Base-by-base conservation (phyloP, 2,329 filamentous ascomycete species). In the Fusarium sp. region DNA sequence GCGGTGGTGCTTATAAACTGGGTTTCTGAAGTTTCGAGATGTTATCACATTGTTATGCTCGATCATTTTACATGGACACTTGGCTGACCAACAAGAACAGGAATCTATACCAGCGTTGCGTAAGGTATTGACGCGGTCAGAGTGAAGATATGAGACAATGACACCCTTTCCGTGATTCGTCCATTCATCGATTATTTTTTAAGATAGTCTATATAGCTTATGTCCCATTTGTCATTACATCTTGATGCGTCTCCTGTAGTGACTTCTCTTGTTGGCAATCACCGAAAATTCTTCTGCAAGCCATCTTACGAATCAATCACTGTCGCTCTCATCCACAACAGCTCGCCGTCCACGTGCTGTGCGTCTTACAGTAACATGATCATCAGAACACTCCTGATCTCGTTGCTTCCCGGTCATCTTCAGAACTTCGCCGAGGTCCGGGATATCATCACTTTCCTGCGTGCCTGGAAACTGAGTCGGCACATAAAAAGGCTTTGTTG, bases 1-100 rank as follows among this genome's bases (percentile, higher is more conserved):
- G 82, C 74, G 75, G 83, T 84, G 75, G 80, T 84, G 83, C 83
- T 84, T 84, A 82, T 83, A 84, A 79, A 75, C 71, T 78, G 81
- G 83, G 83, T 84, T 84, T 84, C 83, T 84, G 83, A 84, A 71
- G 74, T 75, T 76, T 77, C 71, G 78, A 81, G 77, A 78, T 78
- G 53, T 64, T 67, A 18, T 56, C 56, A 35, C 15, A 29, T 64
- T 67, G 41, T 56, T 50, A 33, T 66, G 41, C 57, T 39, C 41
- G 49, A 27, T 31, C 11, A 38, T 57, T 10, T 10, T 47, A 15
- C 27, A 61, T 44, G 36, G 36, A 44, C 44, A 31, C 55, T 25
- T 46, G n/a, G 60, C 75, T 77, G 70, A 77, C 68, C 58, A 61
- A 47, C 25, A 47, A 54, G n/a, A 33, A 65, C 31, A 77, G 75